Evolutionary conservation across 2,329 filamentous ascomycete species (phyloP), one percentile per base, ranked within the genome.

Genomic region (Graphiopsis chlorocephala): DNA sequence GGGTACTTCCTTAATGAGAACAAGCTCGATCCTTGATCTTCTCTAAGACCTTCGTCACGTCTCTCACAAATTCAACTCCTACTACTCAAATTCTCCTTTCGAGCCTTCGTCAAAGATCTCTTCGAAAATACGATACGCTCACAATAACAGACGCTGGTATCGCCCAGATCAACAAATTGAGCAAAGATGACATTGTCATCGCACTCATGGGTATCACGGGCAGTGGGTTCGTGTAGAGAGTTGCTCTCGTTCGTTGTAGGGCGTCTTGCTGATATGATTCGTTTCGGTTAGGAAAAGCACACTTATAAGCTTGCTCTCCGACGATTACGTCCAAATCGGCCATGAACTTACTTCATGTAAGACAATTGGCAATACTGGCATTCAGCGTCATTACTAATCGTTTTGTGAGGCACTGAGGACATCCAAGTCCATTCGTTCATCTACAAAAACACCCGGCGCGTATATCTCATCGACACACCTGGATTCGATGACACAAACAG

Each of bases 181-280:
- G 42, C 28, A 48, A 57, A 28, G 47, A 64, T 26, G 61, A 64
- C 29, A 52, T 64, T 12, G 38, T 64, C 28, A 78, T 79, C 38
- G 78, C 77, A 1, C 74, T 81, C 1, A 77, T 80, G 74, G 79
- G 79, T 2, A 68, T 78, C 31, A 81, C 79, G 0, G 79, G 79
- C n/a, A 45, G 38, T 20, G 38, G 38, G 38, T 45, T 20, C 17
- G 35, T 38, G 35, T 17, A 38, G 6, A 38, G 15, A 38, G 8
- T 7, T 3, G 3, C 15, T n/a, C 35, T 38, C 35, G 15, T 38
- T n/a, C 15, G 7, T n/a, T 4, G 1, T 6, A 7, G 15, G 15
- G 33, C 15, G 10, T 17, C 15, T 17, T 38, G 33, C 33, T 38
- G 15, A 38, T 15, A 2, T 17, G 15, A 6, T 15, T 17, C 7